A percentile compares a stretch with the other conserved stretches of the same genome.
phyloP scores from a whole-genome alignment of 2,329 filamentous ascomycete species.

The Lachnellula suecica region DNA sequence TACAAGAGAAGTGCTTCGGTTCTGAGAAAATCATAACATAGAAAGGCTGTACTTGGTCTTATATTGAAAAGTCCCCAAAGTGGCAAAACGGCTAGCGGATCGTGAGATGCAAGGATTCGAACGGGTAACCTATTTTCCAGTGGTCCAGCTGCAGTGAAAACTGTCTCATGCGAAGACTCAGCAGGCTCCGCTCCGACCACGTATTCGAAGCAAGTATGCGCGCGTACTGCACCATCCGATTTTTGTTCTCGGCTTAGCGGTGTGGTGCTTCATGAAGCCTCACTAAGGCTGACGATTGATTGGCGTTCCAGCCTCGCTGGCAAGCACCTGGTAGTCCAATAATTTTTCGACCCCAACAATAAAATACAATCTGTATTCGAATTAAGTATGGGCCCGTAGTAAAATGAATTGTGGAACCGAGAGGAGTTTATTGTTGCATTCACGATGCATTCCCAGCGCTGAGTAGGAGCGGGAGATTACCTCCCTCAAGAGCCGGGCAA shows the following conservation, averaged over 20 bases:
- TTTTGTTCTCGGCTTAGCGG: background rate
- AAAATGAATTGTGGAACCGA: background rate
- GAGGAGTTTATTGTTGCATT: background rate
- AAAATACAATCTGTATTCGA: background rate
- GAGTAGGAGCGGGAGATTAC: background rate
- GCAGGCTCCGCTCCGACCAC: background rate
- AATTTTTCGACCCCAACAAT: background rate
- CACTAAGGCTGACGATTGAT: slow-evolving; percentile 1
- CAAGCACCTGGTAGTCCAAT: background rate
- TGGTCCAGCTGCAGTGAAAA: background rate
- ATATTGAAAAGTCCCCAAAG: background rate
- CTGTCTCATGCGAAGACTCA: background rate
- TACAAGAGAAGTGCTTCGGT: background rate
- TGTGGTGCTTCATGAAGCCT: background rate
- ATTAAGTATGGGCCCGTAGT: no score
- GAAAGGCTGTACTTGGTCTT: background rate
- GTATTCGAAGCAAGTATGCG: background rate
- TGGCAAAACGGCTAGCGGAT: background rate
- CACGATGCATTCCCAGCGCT: background rate
- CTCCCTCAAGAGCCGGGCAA: background rate
- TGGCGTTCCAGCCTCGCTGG: background rate
- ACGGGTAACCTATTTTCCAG: background rate
- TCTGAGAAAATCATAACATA: background rate
- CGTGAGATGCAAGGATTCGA: no score
- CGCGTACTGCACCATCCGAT: background rate